Base-by-base conservation (phyloP, 306 rosid species). In the Cucurbita moschata region DNA sequence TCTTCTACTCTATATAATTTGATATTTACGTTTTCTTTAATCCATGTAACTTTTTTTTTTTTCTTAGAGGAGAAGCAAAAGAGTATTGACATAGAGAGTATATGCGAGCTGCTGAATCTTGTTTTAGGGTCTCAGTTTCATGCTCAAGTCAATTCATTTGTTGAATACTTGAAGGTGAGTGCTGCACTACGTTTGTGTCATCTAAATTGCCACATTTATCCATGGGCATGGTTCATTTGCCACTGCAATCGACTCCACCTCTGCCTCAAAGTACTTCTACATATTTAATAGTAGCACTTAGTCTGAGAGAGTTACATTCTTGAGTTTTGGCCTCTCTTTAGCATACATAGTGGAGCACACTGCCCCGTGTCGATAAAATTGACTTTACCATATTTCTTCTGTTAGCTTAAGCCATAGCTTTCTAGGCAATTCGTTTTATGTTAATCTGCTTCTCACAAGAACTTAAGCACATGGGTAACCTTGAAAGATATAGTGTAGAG, bases 31-130 rank as follows among this genome's bases (percentile, higher is more conserved):
- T 72, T 19, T 60, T 39, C 43, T 38, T 19, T 4, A 62, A 73
- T 61, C 52, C n/a, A 44, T 81, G n/a, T 61, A 78, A 61, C 43
- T 1, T 37, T 75, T 76, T 3, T 3, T 26, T 30, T 30, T 79
- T 77, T 78, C 11, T 63, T 87, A 95, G 97, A 95, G 95, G 99
- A 91, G 90, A 95, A 95, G 79, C 99, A 95, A 85, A 95, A 95
- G 83, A 91, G 99, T 87, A 89, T 95, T 74, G 99, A 95, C 79
- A 84, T 91, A 79, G 99, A 95, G 83, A 95, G 99, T 85, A 87
- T 95, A 61, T 95, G 99, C 54, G 83, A 86, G 79, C 82, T 95
- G 78, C 86, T 95, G 82, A 78, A 83, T 79, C 92, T 95, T 83
- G 96, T 95, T 79, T 75, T 95, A 80, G 91, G 92, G 55, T 88